Evolutionary conservation across 805 yeast species (phyloP).

Genomic region (Starmerella kuoi): DNA sequence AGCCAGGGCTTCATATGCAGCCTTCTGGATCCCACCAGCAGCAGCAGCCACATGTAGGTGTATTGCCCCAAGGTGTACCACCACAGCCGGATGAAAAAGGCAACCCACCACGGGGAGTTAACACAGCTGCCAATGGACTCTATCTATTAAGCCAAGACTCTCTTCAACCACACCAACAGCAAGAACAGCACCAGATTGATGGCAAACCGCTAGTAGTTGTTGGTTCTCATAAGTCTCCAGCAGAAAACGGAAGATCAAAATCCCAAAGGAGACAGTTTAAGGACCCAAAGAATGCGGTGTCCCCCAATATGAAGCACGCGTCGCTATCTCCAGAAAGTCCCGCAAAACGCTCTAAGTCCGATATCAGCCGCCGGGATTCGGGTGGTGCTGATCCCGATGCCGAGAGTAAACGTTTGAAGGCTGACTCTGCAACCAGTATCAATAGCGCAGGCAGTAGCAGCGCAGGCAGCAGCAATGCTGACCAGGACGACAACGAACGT

Average conservation of each 20-base stretch:
- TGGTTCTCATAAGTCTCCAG: neutral
- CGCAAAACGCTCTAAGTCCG: neutral
- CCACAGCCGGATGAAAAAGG: neutral
- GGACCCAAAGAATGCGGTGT: neutral
- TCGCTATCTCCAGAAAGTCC: neutral
- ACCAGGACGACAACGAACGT: constrained; percentile 49
- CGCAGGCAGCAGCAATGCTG: neutral
- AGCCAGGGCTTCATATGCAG: neutral
- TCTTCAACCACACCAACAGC: neutral
- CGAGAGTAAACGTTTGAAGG: neutral
- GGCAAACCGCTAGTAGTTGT: neutral
- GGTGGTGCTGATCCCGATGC: neutral
- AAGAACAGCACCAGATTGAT: neutral
- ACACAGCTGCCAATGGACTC: constrained; percentile 26
- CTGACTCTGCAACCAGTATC: too few relatives aligned
- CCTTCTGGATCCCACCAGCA: neutral
- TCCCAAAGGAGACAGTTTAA: neutral
- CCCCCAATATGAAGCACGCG: neutral
- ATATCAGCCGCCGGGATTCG: neutral
- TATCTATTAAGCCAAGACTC: constrained; percentile 23
- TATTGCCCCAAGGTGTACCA: neutral
- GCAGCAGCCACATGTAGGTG: too few relatives aligned
- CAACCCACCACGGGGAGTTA: constrained; percentile 6
- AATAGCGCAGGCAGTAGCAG: neutral
- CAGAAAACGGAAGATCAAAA: too few relatives aligned